Evolutionary conservation across 2,329 filamentous ascomycete genomes (phyloP).

Genomic region (Cercospora sp.): DNA sequence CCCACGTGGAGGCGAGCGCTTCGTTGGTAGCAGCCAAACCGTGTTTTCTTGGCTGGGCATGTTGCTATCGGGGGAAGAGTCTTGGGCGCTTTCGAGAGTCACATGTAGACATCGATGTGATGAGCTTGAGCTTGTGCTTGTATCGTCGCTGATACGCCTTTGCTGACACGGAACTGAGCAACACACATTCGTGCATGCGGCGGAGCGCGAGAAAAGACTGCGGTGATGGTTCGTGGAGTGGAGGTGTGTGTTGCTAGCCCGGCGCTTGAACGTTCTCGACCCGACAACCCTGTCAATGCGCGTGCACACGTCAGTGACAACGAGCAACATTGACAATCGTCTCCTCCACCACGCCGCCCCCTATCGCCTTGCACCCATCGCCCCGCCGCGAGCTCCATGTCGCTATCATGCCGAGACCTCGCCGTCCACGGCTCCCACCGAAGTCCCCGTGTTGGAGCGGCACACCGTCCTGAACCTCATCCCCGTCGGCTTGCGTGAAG

Average conservation of each 20-base stretch:
- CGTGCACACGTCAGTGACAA: background rate
- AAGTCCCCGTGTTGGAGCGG: conserved; percentile 14
- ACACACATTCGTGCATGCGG: background rate
- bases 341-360: background rate
- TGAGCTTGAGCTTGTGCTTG: background rate
- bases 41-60: background rate
- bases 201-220: too few species aligned
- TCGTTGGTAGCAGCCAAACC: background rate
- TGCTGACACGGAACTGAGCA: background rate
- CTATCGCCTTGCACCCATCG: background rate
- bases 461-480: conserved; percentile 25
- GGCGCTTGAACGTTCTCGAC: too few species aligned
- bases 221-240: background rate
- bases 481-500: conserved; percentile 73
- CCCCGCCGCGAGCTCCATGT: conserved; percentile 1
- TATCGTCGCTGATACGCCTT: background rate
- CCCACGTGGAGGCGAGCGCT: background rate
- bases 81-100: background rate
- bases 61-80: background rate
- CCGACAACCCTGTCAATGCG: background rate
- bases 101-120: background rate
- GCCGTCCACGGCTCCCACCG: background rate
- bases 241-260: background rate
- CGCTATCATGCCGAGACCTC: conserved; percentile 21
- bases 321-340: background rate